Base-by-base conservation (phyloP, 768 basidiomycete genomes). In the Trametopsis cervina region DNA sequence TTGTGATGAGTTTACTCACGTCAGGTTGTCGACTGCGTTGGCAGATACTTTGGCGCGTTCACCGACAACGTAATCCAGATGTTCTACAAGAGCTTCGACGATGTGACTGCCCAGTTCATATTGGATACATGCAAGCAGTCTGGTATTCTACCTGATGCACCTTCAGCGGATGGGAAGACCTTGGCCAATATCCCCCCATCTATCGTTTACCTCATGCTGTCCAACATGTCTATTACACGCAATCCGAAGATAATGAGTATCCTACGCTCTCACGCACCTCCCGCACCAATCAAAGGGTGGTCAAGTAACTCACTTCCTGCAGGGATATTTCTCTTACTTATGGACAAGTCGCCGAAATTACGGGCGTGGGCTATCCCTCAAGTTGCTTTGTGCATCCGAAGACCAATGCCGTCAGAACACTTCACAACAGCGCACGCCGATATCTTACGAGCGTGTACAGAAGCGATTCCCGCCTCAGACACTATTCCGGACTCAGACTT, bases 21-120 rank as follows among this genome's bases (percentile, higher is more conserved):
- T 42, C 4, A 17, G 54, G 59, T 49, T 58, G 47, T 49, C 50
- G 49, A 56, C 48, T n/a, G n/a, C n/a, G n/a, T 52, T 26, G 50
- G 22, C 52, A 93, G 89, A 47, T 93, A 85, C 63, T 81, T 93
- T 55, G 81, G 77, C 12, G 80, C 80, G 2, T 91, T 85, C 61
- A 57, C 69, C 1, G 68, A 70, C 1, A 60, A 69, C 17, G 64
- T 76, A 29, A 60, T 85, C 43, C 62, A 66, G 17, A 64, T 63
- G 27, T 93, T 94, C 62, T 85, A 81, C 59, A 53, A 55, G 15
- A 74, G 63, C 20, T 80, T 90, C 40, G 79, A 84, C 47, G 63
- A 67, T 26, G 92, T 86, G 81, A 84, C 91, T 57, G 63, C 77
- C 2, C 52, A 63, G 9, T 59, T 74, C 21, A 73, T 85, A 4